Conservation (phyloP, 2,329 filamentous ascomycete genomes). For the Teratosphaeria zuluensis region DNA sequence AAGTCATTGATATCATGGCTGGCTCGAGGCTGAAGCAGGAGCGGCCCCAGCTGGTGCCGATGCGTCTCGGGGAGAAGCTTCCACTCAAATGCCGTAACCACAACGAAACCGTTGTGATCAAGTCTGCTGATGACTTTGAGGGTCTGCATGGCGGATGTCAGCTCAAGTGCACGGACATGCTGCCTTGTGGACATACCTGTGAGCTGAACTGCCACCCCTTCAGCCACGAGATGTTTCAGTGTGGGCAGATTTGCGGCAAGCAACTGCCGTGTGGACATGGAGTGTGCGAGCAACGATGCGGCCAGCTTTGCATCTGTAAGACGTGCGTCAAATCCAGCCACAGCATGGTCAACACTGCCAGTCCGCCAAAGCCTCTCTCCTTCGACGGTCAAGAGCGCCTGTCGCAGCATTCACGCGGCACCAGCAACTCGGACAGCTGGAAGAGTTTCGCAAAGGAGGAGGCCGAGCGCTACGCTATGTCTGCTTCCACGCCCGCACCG, state of each 20-base stretch:
- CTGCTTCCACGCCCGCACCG: not conserved
- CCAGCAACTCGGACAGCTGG: conserved; percentile 8
- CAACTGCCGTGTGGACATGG: conserved; percentile 30
- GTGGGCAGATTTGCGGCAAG: conserved; percentile 9
- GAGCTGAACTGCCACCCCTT: conserved; percentile 43
- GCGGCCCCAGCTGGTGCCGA: conserved; percentile 8
- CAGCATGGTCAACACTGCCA: not conserved
- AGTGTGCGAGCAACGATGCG: conserved; percentile 26
- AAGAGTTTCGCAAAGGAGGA: conserved; percentile 11
- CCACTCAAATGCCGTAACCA: conserved; percentile 21
- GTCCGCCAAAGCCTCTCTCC: not conserved
- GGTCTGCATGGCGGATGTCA: conserved; percentile 45
- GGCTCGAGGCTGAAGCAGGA: conserved; percentile 8
- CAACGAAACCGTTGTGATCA: conserved; percentile 11
- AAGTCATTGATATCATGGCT: conserved; percentile 21
- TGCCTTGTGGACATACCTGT: conserved; percentile 46
- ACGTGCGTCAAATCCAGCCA: conserved; percentile 4
- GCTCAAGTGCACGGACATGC: conserved; percentile 33
- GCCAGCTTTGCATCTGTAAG: conserved; percentile 23
- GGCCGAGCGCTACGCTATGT: conserved; percentile 1
- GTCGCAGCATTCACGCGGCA: not conserved
- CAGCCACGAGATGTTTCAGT: conserved; percentile 26
- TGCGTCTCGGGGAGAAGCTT: conserved; percentile 15
- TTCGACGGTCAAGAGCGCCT: not conserved
- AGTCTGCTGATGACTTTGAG: conserved; percentile 45